Evolutionary conservation across 495 filamentous ascomycete species (phyloP), one percentile per base, ranked within the genome.

Genomic region (Diplogelasinospora grovesii): DNA sequence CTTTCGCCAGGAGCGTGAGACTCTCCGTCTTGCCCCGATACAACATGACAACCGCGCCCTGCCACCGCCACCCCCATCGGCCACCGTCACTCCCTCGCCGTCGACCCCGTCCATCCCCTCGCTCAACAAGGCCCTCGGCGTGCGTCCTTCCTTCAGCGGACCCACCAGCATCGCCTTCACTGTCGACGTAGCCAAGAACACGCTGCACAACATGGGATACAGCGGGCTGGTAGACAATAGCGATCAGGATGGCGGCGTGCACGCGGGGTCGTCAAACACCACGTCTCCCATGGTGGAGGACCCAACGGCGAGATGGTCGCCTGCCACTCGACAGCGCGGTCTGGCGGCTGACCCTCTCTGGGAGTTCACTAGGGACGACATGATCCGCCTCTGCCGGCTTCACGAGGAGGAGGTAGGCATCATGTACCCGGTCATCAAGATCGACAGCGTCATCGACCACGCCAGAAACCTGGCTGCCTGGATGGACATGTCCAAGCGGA

Each of bases 151-250:
- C 8, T 94, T 90, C 48, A 83, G 83, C 36, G 89, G 89, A 0
- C 89, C 89, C 2, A 94, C 86, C 0, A 90, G 86, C 65, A 84
- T 81, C 7, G 78, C 81, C 5, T 95, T 88, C 66, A 89, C 81
- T 48, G 78, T 95, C 41, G 83, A 88, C 48, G 83, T 94, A 4
- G 89, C 89, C 16, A 87, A 85, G 56, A 85, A 79, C 26, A 94
- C 87, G 13, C 63, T 95, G 16, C 84, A 90, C 47, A 86, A 78
- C 41, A 93, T 95, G 87, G 89, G 88, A 2, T 89, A 93, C 43
- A 76, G 79, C 5, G 69, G 66, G 1, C 50, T 63, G 0, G 50
- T 59, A 10, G 81, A 83, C 30, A n/a, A n/a, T n/a, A 74, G 75
- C 34, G 69, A 52, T 21, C 75, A 79, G 19, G 69, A 77, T n/a